These are phyloP conservation scores for Apophysomyces elegans DNA, from an alignment of 371 early-diverging fungal genomes.

Conservation along the genomic window DNA sequence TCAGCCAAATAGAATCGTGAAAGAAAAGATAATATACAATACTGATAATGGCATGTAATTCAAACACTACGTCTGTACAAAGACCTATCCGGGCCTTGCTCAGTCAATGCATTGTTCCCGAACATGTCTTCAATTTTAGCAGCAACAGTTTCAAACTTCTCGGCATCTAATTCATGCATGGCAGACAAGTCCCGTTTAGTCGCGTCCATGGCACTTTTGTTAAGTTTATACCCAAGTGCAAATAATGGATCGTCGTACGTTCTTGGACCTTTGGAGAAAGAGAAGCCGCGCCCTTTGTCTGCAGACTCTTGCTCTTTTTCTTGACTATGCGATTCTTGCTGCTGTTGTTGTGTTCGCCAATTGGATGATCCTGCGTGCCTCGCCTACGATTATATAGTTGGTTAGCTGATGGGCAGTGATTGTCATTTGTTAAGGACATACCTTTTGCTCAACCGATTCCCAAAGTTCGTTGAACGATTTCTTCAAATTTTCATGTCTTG, in stretches of 20 bases:
- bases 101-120: constrained; percentile 21
- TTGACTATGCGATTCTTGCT: background rate
- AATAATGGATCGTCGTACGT: background rate
- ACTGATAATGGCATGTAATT: background rate
- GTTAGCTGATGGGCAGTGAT: background rate
- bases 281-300: background rate
- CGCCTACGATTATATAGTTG: background rate
- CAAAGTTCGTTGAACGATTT: background rate
- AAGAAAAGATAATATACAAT: background rate
- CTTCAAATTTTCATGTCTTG: constrained; percentile 1
- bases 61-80: constrained; percentile 1
- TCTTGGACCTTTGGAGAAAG: background rate
- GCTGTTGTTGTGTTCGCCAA: background rate
- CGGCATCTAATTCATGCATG: constrained; percentile 19
- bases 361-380: constrained; percentile 6
- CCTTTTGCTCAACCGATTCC: background rate
- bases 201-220: constrained; percentile 26
- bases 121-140: constrained; percentile 27
- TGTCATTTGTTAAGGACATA: background rate
- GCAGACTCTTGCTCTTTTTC: background rate
- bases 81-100: constrained; percentile 18
- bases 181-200: constrained; percentile 20
- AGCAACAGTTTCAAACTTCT: constrained; percentile 22
- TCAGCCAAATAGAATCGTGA: too few relatives aligned
- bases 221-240: constrained; percentile 15